Conservation (phyloP, 768 basidiomycete genomes). For the Xerocomus brunneocitrinus region DNA sequence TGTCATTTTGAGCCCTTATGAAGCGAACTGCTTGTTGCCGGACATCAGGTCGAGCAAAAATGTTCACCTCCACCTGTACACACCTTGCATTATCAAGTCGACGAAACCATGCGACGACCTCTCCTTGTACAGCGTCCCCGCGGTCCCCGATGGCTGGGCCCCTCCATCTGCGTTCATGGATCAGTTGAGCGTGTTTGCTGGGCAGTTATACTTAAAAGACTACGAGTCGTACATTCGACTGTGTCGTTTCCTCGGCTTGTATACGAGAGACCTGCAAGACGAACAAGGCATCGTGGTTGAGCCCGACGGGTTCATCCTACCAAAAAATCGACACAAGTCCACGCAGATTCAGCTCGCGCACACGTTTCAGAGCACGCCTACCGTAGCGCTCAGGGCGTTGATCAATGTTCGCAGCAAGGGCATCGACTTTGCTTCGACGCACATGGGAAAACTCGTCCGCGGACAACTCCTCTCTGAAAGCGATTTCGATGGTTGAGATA, state of each 20-base stretch:
- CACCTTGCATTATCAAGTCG: constrained; percentile 32
- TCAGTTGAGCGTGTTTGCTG: constrained; percentile 43
- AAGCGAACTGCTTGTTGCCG: constrained; percentile 37
- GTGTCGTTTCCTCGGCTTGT: constrained; percentile 36
- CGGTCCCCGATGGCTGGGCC: constrained; percentile 14
- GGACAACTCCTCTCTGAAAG: constrained; percentile 20
- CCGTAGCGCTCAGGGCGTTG: constrained; percentile 27
- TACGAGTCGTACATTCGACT: constrained; percentile 30
- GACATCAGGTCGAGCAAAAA: constrained; percentile 29
- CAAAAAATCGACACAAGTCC: constrained; percentile 1
- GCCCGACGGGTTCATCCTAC: constrained; percentile 21
- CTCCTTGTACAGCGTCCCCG: constrained; percentile 18
- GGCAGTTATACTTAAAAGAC: constrained; percentile 39
- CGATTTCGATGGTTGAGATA: constrained; percentile 23
- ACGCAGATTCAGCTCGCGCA: background rate
- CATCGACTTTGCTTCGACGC: constrained; percentile 32
- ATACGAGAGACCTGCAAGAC: constrained; percentile 40
- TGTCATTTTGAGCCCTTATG: constrained; percentile 39
- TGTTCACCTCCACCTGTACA: constrained; percentile 40
- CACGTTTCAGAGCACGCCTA: background rate
- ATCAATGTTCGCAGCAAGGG: constrained; percentile 39
- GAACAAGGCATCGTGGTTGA: constrained; percentile 36
- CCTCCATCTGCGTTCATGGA: constrained; percentile 12
- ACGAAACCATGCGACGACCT: constrained; percentile 37
- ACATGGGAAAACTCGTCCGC: constrained; percentile 38